A percentile compares a stretch with the other conserved stretches of the same genome.
These are phyloP conservation scores for Aspergillus latus DNA, from an alignment of 2,329 filamentous ascomycete genomes.

Conservation along the genomic window DNA sequence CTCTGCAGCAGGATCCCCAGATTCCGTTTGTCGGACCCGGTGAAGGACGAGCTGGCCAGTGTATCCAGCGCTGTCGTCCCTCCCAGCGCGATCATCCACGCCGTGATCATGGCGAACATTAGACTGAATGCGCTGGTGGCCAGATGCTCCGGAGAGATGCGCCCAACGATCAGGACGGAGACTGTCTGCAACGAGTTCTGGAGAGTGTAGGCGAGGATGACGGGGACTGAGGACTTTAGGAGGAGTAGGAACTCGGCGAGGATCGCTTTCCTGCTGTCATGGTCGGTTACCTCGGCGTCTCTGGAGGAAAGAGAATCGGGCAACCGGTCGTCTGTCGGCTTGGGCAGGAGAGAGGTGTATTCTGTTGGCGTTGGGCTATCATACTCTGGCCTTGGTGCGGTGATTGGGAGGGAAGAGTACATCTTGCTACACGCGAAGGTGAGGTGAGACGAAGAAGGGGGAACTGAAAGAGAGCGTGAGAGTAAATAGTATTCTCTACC, in stretches of 20 bases:
- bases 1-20: slow-evolving; percentile 77
- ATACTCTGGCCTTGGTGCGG: no score
- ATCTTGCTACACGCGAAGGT: no score
- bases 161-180: slow-evolving; percentile 78
- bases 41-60: slow-evolving; percentile 78
- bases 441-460: no score
- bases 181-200: slow-evolving; percentile 83
- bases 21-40: slow-evolving; percentile 75
- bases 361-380: no score
- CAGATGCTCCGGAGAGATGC: slow-evolving; percentile 74
- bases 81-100: slow-evolving; percentile 81
- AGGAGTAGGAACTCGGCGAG: slow-evolving; percentile 66
- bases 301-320: no score
- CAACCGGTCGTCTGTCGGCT: no score
- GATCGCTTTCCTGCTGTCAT: slow-evolving; percentile 34
- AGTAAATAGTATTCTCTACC: no score
- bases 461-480: no score
- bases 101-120: slow-evolving; percentile 91
- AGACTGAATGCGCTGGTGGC: slow-evolving; percentile 83
- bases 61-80: slow-evolving; percentile 86
- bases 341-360: no score
- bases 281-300: slow-evolving; percentile 23
- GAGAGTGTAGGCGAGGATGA: slow-evolving; percentile 80
- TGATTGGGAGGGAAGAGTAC: no score
- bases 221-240: slow-evolving; percentile 68